Base-by-base conservation (phyloP, 345 rosid species). In the Noccaea bulbosa region DNA sequence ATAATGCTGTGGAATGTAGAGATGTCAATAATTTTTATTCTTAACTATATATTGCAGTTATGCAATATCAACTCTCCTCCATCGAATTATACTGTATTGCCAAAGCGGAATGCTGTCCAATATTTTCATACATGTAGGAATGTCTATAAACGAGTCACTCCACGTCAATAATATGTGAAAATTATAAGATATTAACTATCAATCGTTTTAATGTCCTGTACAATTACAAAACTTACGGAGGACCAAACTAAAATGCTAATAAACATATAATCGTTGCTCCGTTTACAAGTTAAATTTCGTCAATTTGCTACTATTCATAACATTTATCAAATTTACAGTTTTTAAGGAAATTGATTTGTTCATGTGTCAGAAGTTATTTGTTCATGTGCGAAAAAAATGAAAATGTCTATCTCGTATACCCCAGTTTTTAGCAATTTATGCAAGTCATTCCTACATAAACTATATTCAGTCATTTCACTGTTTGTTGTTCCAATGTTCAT, bases 21-120 rank as follows among this genome's bases (percentile, higher is more conserved):
- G 11, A 46, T 46, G 50, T 46, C 50, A 46, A 46, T 46, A 8
- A 15, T 15, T 46, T 46, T 46, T 34, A 50, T 24, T 50, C 55
- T 24, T 24, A 50, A 24, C 11, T 30, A 20, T 20, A 20, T 20
- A 20, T 20, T 20, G 22, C 22, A 20, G 22, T 20, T 20, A 1
- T n/a, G 12, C 37, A 52, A 30, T 30, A 52, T 30, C 57, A 52
- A 12, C 38, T 52, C 38, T 9, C 17, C 11, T 30, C 34, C 34
- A 11, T 27, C 14, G 38, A 52, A 30, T 3, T 30, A 52, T 30
- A 52, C 10, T 5, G 57, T 30, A 52, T 5, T 5, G 57, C 22
- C 22, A 2, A 20, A 20, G 2, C 17, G 9, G 10, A 11, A 30
- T 52, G 37, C 12, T 52, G 37, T 52, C 32, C 38, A 52, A 27